Conservation (phyloP, 2,329 filamentous ascomycete genomes). For the Fusarium euwallaceae region DNA sequence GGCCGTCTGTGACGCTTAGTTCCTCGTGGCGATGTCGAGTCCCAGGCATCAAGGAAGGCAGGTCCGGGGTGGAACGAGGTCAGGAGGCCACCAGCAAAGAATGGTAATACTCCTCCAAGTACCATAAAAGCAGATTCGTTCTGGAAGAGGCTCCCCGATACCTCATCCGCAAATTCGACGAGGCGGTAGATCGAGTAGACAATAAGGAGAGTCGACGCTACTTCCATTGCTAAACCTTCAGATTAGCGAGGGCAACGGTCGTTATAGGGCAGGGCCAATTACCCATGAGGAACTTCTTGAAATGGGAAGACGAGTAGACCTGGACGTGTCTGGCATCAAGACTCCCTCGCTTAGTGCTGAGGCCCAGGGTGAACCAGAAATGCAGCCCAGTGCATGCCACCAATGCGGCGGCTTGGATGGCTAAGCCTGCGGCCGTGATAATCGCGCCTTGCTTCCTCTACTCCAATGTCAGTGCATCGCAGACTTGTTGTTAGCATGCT, state of each 20-base stretch:
- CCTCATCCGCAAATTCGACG: constrained; percentile 54
- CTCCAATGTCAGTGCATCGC: constrained; percentile 30
- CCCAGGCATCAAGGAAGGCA: constrained; percentile 57
- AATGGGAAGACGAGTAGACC: constrained; percentile 58
- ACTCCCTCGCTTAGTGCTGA: constrained; percentile 54
- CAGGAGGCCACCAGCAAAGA: constrained; percentile 54
- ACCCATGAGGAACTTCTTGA: constrained; percentile 62
- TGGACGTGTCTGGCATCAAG: constrained; percentile 56
- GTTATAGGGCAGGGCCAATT: constrained; percentile 33
- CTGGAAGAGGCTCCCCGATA: constrained; percentile 53
- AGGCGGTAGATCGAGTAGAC: constrained; percentile 58
- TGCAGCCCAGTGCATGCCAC: constrained; percentile 55
- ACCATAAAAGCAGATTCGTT: constrained; percentile 56
- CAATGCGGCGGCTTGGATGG: constrained; percentile 58
- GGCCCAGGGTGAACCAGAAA: constrained; percentile 56
- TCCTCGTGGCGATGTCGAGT: constrained; percentile 52
- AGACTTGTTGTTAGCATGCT: background rate
- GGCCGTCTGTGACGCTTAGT: constrained; percentile 38
- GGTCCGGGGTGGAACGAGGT: constrained; percentile 54
- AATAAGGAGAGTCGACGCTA: constrained; percentile 54
- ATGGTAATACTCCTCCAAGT: constrained; percentile 57
- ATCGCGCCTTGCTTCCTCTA: constrained; percentile 52
- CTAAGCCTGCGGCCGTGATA: constrained; percentile 60
- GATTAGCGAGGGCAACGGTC: constrained; percentile 17
- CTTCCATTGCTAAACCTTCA: constrained; percentile 52